Evolutionary conservation across 768 basidiomycete genomes (phyloP), one percentile per base, ranked within the genome.

Genomic region (Harrya chromipes): DNA sequence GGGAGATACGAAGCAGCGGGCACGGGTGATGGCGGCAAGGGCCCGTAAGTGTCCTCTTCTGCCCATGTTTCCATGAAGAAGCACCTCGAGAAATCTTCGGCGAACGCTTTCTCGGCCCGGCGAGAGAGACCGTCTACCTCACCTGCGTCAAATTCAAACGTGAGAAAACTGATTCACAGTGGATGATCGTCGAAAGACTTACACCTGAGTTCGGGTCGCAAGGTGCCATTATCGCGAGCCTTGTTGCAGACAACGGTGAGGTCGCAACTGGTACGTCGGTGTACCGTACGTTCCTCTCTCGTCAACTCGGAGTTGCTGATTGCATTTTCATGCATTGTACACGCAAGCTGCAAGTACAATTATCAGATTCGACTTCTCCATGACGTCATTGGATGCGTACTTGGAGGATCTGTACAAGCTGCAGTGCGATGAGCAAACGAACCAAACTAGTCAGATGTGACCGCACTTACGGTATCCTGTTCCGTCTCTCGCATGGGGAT

Each of bases 291-390:
- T 34, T 56, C 21, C 2, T 19, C 2, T 4, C 2, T 6, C 21
- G 56, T 36, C 48, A 63, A 51, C 12, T 6, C 1, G 8, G 33
- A 19, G 20, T 58, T 56, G 2, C 49, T 62, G 44, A 62, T 12
- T 12, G 56, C 60, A n/a, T 44, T 62, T 52, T 65, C 53, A 8
- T 62, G 62, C 62, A 63, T 50, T 5, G 59, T 56, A 33, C 48
- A 52, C 3, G 62, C 61, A 33, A 62, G 21, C 61, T 63, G n/a
- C n/a, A 38, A 6, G 19, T 17, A 35, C 17, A 14, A 11, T 45
- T 16, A 36, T 55, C 19, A 58, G 41, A 33, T 7, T 39, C 13
- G 10, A 10, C 13, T 31, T 24, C 34, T 26, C 36, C 7, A 17
- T 16, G 19, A n/a, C 17, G 16, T 13, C 9, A 41, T 6, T 4